phyloP scores from a whole-genome alignment of 805 yeast genomes.

The Yarrowia porcina region DNA sequence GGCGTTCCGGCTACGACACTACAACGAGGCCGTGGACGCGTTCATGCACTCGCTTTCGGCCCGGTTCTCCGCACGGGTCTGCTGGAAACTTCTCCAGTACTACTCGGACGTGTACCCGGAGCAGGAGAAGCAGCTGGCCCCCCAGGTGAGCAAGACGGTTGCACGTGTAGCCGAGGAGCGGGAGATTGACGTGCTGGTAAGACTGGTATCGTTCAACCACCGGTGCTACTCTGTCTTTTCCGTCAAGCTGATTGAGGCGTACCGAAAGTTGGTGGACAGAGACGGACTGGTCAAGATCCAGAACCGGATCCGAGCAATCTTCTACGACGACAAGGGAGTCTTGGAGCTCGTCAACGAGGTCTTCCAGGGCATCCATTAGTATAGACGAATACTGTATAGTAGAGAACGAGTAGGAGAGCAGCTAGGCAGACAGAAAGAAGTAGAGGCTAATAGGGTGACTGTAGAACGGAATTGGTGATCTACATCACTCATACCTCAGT shows the following conservation, averaged over 20 bases:
- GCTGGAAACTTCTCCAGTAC: conserved; percentile 67
- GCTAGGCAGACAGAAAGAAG: too few species aligned
- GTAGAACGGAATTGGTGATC: too few species aligned
- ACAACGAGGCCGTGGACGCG: conserved; percentile 83
- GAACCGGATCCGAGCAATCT: conserved; percentile 37
- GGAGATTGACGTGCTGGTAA: conserved; percentile 67
- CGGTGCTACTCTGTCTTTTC: conserved; percentile 95
- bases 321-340: conserved; percentile 35
- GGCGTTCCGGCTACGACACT: conserved; percentile 80
- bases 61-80: conserved; percentile 77
- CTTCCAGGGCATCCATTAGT: conserved; percentile 31
- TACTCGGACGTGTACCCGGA: conserved; percentile 43
- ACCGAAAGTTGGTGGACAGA: conserved; percentile 61
- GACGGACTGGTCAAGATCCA: conserved; percentile 78
- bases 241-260: conserved; percentile 56
- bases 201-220: conserved; percentile 93
- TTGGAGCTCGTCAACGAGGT: conserved; percentile 34
- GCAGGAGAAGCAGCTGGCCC: conserved; percentile 42
- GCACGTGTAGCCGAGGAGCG: conserved; percentile 24
- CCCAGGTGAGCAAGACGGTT: conserved; percentile 32
- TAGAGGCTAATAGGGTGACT: too few species aligned
- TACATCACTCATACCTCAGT: too few species aligned
- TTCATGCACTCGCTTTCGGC: conserved; percentile 66
- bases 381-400: conserved; percentile 10
- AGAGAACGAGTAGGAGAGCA: too few species aligned